Evolutionary conservation across 192 early-diverging fungal species (phyloP).

Genomic region (Podila minutissima): DNA sequence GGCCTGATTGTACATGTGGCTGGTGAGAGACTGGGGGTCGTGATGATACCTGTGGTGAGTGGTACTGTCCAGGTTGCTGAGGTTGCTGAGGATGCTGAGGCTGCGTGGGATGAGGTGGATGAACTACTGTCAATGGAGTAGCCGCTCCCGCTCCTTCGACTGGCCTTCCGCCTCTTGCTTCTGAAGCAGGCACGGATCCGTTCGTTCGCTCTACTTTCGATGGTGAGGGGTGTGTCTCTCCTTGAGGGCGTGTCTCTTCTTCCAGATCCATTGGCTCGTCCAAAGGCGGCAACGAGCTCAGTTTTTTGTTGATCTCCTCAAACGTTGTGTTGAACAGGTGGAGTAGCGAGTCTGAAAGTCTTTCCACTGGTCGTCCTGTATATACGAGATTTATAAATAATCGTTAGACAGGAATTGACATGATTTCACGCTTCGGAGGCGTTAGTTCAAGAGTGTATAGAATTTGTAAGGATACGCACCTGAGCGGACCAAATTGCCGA

Average conservation of each 20-base stretch:
- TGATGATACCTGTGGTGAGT: neutral
- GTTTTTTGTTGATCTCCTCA: constrained; percentile 13
- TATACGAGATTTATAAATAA: neutral
- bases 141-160: neutral
- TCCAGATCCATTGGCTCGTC: neutral
- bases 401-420: too few relatives aligned
- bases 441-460: too few relatives aligned
- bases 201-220: neutral
- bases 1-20: neutral
- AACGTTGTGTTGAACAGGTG: constrained; percentile 24
- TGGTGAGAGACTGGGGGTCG: neutral
- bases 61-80: neutral
- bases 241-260: neutral
- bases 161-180: neutral
- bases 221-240: neutral
- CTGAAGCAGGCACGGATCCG: neutral
- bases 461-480: constrained; percentile 3
- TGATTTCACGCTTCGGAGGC: too few relatives aligned
- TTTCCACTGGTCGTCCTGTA: constrained; percentile 13
- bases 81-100: neutral
- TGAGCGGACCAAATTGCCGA: constrained; percentile 36
- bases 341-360: constrained; percentile 27
- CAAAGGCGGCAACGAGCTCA: constrained; percentile 13
- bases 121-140: neutral
- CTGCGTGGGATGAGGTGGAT: neutral